Base-by-base conservation (phyloP, 257 asterid genomes). In the Solanum bulbocastanum region DNA sequence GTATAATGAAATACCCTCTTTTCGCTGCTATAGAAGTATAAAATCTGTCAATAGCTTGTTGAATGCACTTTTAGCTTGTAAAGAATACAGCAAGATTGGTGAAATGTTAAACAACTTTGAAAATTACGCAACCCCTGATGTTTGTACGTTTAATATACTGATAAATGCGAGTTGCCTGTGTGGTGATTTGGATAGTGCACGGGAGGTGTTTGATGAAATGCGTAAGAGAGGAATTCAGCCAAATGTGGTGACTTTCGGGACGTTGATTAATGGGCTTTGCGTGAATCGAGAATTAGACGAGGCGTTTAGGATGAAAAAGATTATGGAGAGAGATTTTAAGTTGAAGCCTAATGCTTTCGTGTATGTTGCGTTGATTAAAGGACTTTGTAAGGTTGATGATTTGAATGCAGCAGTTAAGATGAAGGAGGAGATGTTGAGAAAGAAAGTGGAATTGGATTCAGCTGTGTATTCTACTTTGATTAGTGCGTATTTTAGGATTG, bases 391-490 rank as follows among this genome's bases (percentile, higher is more conserved):
- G 87, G 87, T 36, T 10, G 66, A 68, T 84, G 87, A 90, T 62
- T 86, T 93, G 87, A 85, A 89, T 30, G 75, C 88, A 16, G 98
- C 97, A 13, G 44, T 93, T 33, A 78, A 87, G 89, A 86, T 95
- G 72, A 94, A 95, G 90, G 91, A 94, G 40, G 98, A 96, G 91
- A 95, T 96, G 95, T 71, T 92, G 88, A 89, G 86, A 76, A 93
- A 91, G 86, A 88, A 91, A 65, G 90, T 95, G 62, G 92, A 87
- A 84, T 84, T 93, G 90, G 91, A 91, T 69, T 93, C 98, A 6
- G 92, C 95, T 3, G 94, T 94, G 76, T 94, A 93, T 87, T 89
- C 98, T 42, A 93, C 98, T 30, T 87, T 96, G 92, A 95, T 96
- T 40, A 93, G 92, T 86, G 97, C 93, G 3, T 90, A 86, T 62